Percentiles rank a stretch among this genome's conserved stretches.
Evolutionary conservation across 208 protist species (phyloP).

Genomic region (Ichthyophonus hoferi): DNA sequence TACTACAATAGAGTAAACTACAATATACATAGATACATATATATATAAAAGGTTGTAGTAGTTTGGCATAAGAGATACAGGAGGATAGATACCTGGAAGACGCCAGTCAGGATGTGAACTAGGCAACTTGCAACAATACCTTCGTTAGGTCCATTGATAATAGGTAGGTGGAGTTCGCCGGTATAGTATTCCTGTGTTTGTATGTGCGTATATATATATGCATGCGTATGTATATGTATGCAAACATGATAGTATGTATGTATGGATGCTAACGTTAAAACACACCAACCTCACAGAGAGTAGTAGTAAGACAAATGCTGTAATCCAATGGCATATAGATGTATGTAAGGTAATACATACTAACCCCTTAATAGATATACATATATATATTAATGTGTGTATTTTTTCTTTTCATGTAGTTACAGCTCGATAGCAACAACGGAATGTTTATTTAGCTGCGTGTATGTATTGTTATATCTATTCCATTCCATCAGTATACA

Average conservation of each 20-base stretch:
- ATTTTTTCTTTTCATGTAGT: neutral
- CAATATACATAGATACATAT: too few species aligned
- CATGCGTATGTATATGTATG: neutral
- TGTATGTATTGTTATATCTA: neutral
- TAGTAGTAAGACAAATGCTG: too few species aligned
- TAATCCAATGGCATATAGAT: neutral
- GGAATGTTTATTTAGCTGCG: neutral
- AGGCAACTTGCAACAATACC: slow-evolving; percentile 67
- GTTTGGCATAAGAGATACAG: too few species aligned
- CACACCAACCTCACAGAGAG: too few species aligned
- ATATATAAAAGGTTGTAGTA: too few species aligned
- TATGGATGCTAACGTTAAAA: too few species aligned
- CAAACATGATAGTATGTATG: too few species aligned
- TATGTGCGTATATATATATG: neutral
- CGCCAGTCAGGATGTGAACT: slow-evolving; percentile 64
- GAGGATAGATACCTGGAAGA: neutral
- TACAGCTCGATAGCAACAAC: neutral
- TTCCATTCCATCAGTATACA: neutral
- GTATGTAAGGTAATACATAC: neutral
- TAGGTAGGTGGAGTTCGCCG: slow-evolving; percentile 71
- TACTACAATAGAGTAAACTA: too few species aligned
- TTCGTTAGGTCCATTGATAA: slow-evolving; percentile 81
- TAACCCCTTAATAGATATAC: neutral
- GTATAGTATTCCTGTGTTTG: slow-evolving; percentile 71
- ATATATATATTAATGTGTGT: neutral